Conservation (phyloP, 2,329 filamentous ascomycete genomes). For the Microdochium nivale region DNA sequence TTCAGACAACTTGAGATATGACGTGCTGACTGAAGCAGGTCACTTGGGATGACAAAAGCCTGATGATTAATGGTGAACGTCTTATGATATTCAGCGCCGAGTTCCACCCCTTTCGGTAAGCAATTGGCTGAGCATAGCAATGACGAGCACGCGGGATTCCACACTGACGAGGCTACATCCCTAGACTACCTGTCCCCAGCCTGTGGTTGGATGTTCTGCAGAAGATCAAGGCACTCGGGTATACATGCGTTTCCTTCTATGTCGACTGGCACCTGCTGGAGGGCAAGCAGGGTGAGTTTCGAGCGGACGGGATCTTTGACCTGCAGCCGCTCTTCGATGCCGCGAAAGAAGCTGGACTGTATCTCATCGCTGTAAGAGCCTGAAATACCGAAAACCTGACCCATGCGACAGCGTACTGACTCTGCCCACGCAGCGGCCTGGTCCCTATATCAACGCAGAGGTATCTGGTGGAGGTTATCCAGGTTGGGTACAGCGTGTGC, state of each 20-base stretch:
- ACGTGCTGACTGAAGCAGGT: slow-evolving; percentile 22
- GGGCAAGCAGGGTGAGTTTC: slow-evolving; percentile 61
- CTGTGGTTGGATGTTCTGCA: slow-evolving; percentile 66
- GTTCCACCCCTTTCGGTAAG: slow-evolving; percentile 47
- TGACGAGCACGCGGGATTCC: not conserved
- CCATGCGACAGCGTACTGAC: not conserved
- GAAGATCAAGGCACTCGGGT: slow-evolving; percentile 74
- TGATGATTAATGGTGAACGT: slow-evolving; percentile 58
- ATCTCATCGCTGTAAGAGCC: slow-evolving; percentile 50
- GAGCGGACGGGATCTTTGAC: slow-evolving; percentile 63
- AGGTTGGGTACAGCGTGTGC: slow-evolving; percentile 67
- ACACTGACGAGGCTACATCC: not conserved
- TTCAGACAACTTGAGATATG: too few species aligned
- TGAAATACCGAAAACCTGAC: not conserved
- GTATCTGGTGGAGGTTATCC: slow-evolving; percentile 70
- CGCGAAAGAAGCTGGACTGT: slow-evolving; percentile 64
- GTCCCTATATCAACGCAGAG: slow-evolving; percentile 75
- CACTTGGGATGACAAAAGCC: slow-evolving; percentile 59
- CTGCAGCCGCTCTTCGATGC: slow-evolving; percentile 70
- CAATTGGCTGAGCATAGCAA: not conserved
- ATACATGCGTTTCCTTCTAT: slow-evolving; percentile 74
- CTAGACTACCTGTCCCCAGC: slow-evolving; percentile 31
- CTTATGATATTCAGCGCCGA: slow-evolving; percentile 60
- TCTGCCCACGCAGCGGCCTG: slow-evolving; percentile 35
- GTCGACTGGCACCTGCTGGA: slow-evolving; percentile 72